Percentiles rank a stretch among this genome's conserved stretches.
Conservation (phyloP, 768 basidiomycete genomes). For the Dentipellis fragilis region DNA sequence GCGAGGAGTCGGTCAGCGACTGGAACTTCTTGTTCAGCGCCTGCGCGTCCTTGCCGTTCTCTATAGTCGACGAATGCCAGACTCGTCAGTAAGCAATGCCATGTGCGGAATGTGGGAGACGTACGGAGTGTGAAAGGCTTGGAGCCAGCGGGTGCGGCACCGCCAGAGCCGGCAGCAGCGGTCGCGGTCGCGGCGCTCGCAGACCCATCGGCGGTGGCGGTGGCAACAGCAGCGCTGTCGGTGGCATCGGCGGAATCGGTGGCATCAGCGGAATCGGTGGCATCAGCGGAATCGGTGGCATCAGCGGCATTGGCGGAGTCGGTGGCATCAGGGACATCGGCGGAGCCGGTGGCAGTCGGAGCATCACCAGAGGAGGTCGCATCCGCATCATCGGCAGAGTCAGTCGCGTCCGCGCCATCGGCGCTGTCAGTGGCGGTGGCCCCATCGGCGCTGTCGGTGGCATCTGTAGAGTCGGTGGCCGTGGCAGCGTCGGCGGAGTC, state of each 20-base stretch:
- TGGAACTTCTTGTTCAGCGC: slow-evolving; percentile 23
- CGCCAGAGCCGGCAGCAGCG: background rate
- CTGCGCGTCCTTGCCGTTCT: slow-evolving; percentile 26
- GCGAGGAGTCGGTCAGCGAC: slow-evolving; percentile 15
- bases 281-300: no score
- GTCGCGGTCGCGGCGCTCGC: background rate
- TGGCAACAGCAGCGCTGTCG: background rate
- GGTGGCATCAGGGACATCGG: background rate
- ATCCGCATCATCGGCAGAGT: background rate
- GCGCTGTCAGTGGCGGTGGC: background rate
- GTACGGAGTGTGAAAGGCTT: slow-evolving; percentile 8
- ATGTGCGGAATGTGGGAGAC: background rate
- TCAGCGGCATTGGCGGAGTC: background rate
- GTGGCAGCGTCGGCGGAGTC: background rate
- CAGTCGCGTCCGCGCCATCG: background rate
- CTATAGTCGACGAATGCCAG: background rate
- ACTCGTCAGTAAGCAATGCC: slow-evolving; percentile 12
- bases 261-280: background rate
- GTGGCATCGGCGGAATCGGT: background rate
- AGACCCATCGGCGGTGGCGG: background rate
- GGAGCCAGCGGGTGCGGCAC: slow-evolving; percentile 1
- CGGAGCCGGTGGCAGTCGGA: background rate
- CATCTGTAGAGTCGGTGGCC: background rate
- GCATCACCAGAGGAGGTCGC: background rate
- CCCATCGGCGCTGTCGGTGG: background rate